A percentile compares a stretch with the other conserved stretches of the same genome.
Evolutionary conservation across 2,329 filamentous ascomycete genomes (phyloP).

Genomic region (Tolypocladium ophioglossoides): DNA sequence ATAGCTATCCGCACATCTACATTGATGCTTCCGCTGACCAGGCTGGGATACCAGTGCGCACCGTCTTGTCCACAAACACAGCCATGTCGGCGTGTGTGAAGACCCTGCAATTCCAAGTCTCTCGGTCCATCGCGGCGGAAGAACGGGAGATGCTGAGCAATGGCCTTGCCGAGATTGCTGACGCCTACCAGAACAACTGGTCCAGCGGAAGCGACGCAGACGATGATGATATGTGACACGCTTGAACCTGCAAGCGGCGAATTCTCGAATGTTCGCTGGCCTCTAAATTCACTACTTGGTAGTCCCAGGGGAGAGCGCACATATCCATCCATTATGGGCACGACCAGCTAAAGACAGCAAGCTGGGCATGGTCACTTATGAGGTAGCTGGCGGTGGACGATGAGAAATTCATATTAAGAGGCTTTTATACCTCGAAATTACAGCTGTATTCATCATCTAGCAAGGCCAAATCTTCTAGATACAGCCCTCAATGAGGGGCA

Average conservation of each 20-base stretch:
- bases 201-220: slow-evolving; percentile 63
- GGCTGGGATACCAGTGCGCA: slow-evolving; percentile 30
- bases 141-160: slow-evolving; percentile 80
- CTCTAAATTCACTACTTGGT: background rate
- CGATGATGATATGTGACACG: slow-evolving; percentile 45
- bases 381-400: background rate
- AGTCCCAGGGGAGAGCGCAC: background rate
- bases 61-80: slow-evolving; percentile 63
- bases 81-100: slow-evolving; percentile 61
- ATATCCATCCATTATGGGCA: background rate
- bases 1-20: slow-evolving; percentile 78
- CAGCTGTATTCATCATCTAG: slow-evolving; percentile 21
- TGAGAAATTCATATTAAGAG: background rate
- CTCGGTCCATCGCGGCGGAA: slow-evolving; percentile 55
- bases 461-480: slow-evolving; percentile 15
- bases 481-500: slow-evolving; percentile 11
- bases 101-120: slow-evolving; percentile 51
- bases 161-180: slow-evolving; percentile 69
- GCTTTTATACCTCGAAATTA: slow-evolving; percentile 4
- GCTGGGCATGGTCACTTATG: background rate
- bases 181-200: slow-evolving; percentile 86
- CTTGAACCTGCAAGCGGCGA: background rate
- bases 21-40: slow-evolving; percentile 24
- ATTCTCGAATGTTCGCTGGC: background rate
- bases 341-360: background rate